phyloP scores from a whole-genome alignment of 2,329 filamentous ascomycete genomes.

The Paraphaeosphaeria sporulosa region DNA sequence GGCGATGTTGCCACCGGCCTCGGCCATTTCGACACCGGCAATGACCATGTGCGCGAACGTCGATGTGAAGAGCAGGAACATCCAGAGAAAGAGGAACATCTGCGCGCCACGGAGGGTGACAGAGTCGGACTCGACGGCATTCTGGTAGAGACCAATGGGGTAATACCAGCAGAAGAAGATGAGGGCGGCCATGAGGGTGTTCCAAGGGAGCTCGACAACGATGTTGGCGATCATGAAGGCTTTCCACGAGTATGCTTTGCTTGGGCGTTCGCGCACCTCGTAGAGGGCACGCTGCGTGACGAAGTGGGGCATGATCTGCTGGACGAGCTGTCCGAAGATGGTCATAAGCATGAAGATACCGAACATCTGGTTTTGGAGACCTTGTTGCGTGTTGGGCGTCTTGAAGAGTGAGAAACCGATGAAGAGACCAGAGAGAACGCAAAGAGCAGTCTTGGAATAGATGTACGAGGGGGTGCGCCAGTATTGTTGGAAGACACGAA shows the following conservation, averaged over 20 bases:
- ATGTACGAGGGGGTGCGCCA: conserved; percentile 91
- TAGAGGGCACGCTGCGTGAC: conserved; percentile 82
- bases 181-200: conserved; percentile 76
- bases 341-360: conserved; percentile 82
- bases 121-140: conserved; percentile 68
- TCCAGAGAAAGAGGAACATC: conserved; percentile 78
- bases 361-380: conserved; percentile 87
- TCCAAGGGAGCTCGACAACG: conserved; percentile 85
- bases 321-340: conserved; percentile 79
- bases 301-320: conserved; percentile 87
- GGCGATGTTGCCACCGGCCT: conserved; percentile 78
- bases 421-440: conserved; percentile 72
- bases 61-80: conserved; percentile 80
- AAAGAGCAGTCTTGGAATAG: conserved; percentile 79
- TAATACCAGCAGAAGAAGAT: conserved; percentile 88
- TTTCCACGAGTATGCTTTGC: conserved; percentile 85
- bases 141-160: conserved; percentile 77
- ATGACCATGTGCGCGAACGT: conserved; percentile 84
- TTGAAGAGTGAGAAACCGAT: conserved; percentile 84
- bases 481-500: conserved; percentile 87
- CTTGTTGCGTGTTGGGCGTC: conserved; percentile 74
- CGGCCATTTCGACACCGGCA: conserved; percentile 75
- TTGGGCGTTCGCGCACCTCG: conserved; percentile 83
- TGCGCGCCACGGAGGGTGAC: conserved; percentile 75
- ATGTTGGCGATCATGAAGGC: conserved; percentile 86